These are phyloP conservation scores for Coemansia sp. DNA, from an alignment of 192 early-diverging fungal species.

Conservation along the genomic window DNA sequence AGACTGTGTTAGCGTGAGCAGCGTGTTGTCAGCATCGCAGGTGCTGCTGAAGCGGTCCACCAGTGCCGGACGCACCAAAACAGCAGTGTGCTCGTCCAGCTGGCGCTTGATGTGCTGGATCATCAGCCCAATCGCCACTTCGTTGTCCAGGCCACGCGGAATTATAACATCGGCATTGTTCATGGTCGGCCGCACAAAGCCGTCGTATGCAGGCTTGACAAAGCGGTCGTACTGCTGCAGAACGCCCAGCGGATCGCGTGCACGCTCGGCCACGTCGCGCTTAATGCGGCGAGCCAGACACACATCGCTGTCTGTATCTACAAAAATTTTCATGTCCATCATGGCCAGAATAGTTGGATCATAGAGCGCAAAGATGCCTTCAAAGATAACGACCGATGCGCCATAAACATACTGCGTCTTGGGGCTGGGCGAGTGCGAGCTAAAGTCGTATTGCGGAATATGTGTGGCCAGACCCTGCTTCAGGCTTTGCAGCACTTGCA, in stretches of 20 bases:
- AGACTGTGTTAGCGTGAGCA: slow-evolving; percentile 53
- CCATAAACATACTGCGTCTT: slow-evolving; percentile 78
- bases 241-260: slow-evolving; percentile 82
- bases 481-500: slow-evolving; percentile 68
- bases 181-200: slow-evolving; percentile 88
- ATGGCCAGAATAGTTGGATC: slow-evolving; percentile 75
- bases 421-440: slow-evolving; percentile 72
- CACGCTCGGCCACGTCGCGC: slow-evolving; percentile 88
- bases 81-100: slow-evolving; percentile 66
- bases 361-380: slow-evolving; percentile 96
- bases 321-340: slow-evolving; percentile 90
- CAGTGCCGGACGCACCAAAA: slow-evolving; percentile 41
- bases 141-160: slow-evolving; percentile 87
- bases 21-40: slow-evolving; percentile 8
- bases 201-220: slow-evolving; percentile 93
- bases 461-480: slow-evolving; percentile 77
- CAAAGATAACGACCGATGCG: slow-evolving; percentile 94
- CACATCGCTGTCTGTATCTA: slow-evolving; percentile 93
- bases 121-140: slow-evolving; percentile 87
- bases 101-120: slow-evolving; percentile 86
- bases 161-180: slow-evolving; percentile 93
- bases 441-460: slow-evolving; percentile 91
- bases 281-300: slow-evolving; percentile 84
- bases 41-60: slow-evolving; percentile 25
- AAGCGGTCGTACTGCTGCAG: slow-evolving; percentile 88